phyloP scores from a whole-genome alignment of 2,329 filamentous ascomycete genomes.

The Triangularia verruculosa region DNA sequence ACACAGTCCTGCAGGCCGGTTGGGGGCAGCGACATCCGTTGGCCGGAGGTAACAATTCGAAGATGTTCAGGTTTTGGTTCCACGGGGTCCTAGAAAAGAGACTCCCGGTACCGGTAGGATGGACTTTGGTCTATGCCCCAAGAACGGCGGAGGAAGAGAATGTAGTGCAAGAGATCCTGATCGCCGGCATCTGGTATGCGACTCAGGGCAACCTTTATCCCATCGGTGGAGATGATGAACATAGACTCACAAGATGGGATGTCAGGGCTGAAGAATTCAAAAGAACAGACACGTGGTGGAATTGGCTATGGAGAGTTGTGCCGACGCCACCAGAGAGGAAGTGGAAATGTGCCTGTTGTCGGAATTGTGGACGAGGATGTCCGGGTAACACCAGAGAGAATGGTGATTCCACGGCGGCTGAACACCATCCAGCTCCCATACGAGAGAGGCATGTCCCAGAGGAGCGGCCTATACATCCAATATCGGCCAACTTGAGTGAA shows the following conservation, averaged over 20 bases:
- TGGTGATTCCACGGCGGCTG: too few species aligned
- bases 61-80: background rate
- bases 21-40: slow-evolving; percentile 7
- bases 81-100: background rate
- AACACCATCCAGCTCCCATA: too few species aligned
- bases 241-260: background rate
- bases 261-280: background rate
- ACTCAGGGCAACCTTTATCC: background rate
- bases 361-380: background rate
- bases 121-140: slow-evolving; percentile 3
- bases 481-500: background rate
- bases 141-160: background rate
- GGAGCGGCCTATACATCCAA: background rate
- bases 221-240: background rate
- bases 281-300: background rate
- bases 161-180: background rate
- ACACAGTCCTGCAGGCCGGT: background rate
- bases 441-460: background rate
- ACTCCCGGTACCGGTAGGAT: slow-evolving; percentile 1
- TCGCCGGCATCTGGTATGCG: slow-evolving; percentile 1
- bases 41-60: background rate
- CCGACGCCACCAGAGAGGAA: background rate
- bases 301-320: background rate
- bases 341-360: background rate
- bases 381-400: background rate